These are phyloP conservation scores for Danielia reshetovae DNA, from an alignment of 805 yeast species.

Conservation along the genomic window DNA sequence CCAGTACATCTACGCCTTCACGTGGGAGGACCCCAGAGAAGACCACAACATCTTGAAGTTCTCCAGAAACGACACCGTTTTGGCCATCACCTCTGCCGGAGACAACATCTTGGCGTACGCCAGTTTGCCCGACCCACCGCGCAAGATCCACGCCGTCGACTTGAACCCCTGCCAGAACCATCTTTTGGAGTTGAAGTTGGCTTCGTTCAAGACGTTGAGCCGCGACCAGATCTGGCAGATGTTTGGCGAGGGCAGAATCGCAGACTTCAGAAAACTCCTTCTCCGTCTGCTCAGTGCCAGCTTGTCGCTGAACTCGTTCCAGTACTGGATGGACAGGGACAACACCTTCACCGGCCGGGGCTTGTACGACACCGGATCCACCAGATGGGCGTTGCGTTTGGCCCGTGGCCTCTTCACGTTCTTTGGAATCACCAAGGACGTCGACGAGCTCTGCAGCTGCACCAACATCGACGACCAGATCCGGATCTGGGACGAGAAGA, in stretches of 20 bases:
- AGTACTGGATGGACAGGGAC: slow-evolving; percentile 65
- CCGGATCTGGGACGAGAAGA: slow-evolving; percentile 55
- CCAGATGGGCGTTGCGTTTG: slow-evolving; percentile 79
- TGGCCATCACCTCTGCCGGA: slow-evolving; percentile 85
- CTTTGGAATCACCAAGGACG: slow-evolving; percentile 49
- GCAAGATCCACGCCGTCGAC: slow-evolving; percentile 79
- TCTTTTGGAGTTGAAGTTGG: slow-evolving; percentile 72
- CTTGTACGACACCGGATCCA: slow-evolving; percentile 75
- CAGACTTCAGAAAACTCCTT: slow-evolving; percentile 33
- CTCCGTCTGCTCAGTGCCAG: slow-evolving; percentile 58
- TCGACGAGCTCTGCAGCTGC: slow-evolving; percentile 54
- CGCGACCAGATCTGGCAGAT: slow-evolving; percentile 66
- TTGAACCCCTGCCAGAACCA: slow-evolving; percentile 82
- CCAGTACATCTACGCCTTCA: slow-evolving; percentile 81
- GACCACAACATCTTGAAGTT: slow-evolving; percentile 65
- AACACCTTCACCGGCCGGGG: slow-evolving; percentile 63
- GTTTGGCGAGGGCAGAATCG: slow-evolving; percentile 72
- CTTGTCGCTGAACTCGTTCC: slow-evolving; percentile 75
- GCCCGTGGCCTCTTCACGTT: slow-evolving; percentile 57
- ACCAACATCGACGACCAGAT: slow-evolving; percentile 59
- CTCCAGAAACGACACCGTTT: slow-evolving; percentile 61
- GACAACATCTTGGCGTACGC: slow-evolving; percentile 78
- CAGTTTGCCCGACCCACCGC: slow-evolving; percentile 65
- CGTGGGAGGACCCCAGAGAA: slow-evolving; percentile 89
- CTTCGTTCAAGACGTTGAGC: slow-evolving; percentile 53